These are phyloP conservation scores for Cyberlindnera misumaiensis DNA, from an alignment of 805 yeast species.

Conservation along the genomic window DNA sequence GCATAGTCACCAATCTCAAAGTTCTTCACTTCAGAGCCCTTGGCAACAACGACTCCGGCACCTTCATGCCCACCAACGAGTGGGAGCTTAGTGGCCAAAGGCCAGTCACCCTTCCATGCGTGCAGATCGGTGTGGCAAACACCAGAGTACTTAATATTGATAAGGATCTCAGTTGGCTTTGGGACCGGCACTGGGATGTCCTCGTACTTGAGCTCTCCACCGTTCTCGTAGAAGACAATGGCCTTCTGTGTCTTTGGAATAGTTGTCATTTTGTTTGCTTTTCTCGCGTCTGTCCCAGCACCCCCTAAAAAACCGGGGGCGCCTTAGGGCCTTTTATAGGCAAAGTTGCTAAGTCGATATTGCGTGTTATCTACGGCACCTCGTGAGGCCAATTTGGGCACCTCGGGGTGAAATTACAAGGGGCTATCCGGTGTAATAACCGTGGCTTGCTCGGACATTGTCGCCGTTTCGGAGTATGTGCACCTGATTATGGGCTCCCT, in stretches of 20 bases:
- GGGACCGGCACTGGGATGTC: slow-evolving; percentile 53
- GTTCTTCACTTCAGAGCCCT: slow-evolving; percentile 52
- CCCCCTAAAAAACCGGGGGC: no score
- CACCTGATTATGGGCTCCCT: no score
- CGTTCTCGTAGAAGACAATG: slow-evolving; percentile 42
- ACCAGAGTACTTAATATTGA: slow-evolving; percentile 56
- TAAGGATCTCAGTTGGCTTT: slow-evolving; percentile 46
- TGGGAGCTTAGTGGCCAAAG: slow-evolving; percentile 49
- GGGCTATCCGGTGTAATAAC: no score
- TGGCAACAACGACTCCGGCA: slow-evolving; percentile 63
- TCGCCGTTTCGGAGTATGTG: no score
- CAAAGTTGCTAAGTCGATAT: no score
- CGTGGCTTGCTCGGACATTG: no score
- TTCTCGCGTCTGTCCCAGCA: no score
- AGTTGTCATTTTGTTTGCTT: slow-evolving; percentile 5
- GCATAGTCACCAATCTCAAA: slow-evolving; percentile 61
- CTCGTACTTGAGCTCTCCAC: slow-evolving; percentile 40
- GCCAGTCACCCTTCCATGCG: slow-evolving; percentile 57
- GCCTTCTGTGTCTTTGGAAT: slow-evolving; percentile 44
- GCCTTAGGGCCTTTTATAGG: no score
- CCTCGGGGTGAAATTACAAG: no score
- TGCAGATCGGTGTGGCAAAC: slow-evolving; percentile 65
- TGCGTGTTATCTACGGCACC: no score
- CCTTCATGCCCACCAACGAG: slow-evolving; percentile 72
- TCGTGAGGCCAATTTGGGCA: no score